Percentiles rank a stretch among this genome's conserved stretches.
These are phyloP conservation scores for Globisporangium heterothallicum DNA, from an alignment of 352 stramenopile genomes.

Conservation along the genomic window DNA sequence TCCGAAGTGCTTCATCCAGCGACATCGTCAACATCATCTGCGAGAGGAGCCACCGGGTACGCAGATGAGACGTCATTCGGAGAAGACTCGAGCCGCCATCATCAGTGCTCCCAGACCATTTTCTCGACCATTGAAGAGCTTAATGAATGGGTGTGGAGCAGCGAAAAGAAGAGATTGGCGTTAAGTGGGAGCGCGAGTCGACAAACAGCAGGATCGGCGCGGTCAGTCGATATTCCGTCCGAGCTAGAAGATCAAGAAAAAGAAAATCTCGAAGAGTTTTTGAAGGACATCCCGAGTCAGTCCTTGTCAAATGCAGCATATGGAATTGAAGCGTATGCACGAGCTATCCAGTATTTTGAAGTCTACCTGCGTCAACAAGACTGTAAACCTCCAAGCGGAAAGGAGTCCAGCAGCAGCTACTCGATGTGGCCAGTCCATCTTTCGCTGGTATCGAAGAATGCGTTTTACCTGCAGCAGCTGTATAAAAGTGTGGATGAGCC, in stretches of 20 bases:
- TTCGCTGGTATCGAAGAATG: slow-evolving; percentile 51
- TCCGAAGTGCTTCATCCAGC: slow-evolving; percentile 19
- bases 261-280: slow-evolving; percentile 68
- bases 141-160: slow-evolving; percentile 86
- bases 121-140: slow-evolving; percentile 84
- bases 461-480: slow-evolving; percentile 64
- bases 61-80: slow-evolving; percentile 24
- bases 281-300: slow-evolving; percentile 64
- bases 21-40: background rate
- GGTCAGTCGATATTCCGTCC: slow-evolving; percentile 32
- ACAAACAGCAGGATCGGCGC: slow-evolving; percentile 26
- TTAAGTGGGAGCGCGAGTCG: slow-evolving; percentile 46
- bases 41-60: background rate
- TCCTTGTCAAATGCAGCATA: slow-evolving; percentile 67
- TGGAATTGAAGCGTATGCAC: slow-evolving; percentile 62
- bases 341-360: slow-evolving; percentile 77
- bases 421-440: slow-evolving; percentile 31
- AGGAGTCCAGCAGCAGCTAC: slow-evolving; percentile 2
- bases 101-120: slow-evolving; percentile 83
- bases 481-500: slow-evolving; percentile 79
- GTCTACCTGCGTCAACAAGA: slow-evolving; percentile 57
- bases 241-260: slow-evolving; percentile 73
- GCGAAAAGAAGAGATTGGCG: slow-evolving; percentile 69
- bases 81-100: slow-evolving; percentile 71
- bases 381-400: background rate